Evolutionary conservation across 2,329 filamentous ascomycete genomes (phyloP), one percentile per base, ranked within the genome.

Genomic region (Aspergillus terreus): DNA sequence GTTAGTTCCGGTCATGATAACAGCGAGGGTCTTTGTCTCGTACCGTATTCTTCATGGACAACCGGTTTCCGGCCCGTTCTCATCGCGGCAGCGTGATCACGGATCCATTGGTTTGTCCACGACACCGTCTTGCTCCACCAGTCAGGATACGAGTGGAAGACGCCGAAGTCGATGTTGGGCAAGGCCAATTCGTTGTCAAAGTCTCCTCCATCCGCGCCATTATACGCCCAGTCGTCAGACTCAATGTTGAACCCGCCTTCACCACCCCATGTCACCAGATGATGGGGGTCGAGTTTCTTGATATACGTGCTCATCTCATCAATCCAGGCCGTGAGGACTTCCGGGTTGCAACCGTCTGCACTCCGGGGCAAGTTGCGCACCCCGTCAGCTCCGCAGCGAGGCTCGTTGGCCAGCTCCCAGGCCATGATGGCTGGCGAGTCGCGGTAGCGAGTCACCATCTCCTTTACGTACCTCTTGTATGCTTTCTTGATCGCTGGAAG

Each of bases 221-320:
- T 50, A 35, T 58, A 58, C 21, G 55, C 53, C 53, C 51, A 58
- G 50, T 58, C 49, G 3, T 58, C 55, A 0, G 50, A 53, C 11
- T 55, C 55, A 23, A 33, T 15, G 48, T 55, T 51, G 46, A 58
- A 56, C 2, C 49, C 50, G 14, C 55, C 55, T 35, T 58, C 55
- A 4, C 55, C 55, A 19, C 53, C 47, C 54, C 54, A 56, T 14
- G 55, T 55, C 12, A 58, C 53, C 4, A 58, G 49, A 35, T 58
- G 55, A 2, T 55, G 17, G n/a, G 35, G 50, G 23, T 58, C 55
- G 6, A 58, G 48, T 3, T 38, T 35, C 44, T 58, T 58, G 46
- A 58, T 50, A 46, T 44, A 58, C 4, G 53, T 51, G 38, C 55
- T 58, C 46, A 53, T 55, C 44, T 58, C 51, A 19, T 51, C 36